Evolutionary conservation across 1,284 basidiomycete genomes (phyloP).

Genomic region (Fistulina hepatica): DNA sequence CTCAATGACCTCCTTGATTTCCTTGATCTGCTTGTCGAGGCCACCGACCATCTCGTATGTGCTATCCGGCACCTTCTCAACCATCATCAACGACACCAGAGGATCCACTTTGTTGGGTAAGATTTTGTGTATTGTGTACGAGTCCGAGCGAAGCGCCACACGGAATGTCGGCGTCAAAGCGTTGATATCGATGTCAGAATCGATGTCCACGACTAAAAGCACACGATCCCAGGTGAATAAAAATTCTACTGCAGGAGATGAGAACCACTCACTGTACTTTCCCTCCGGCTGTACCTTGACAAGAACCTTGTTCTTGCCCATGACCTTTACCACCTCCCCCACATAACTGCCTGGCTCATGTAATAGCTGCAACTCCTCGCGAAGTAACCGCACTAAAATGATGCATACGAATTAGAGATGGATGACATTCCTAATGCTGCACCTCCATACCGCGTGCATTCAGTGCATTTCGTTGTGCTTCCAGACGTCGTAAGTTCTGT

Average conservation of each 20-base stretch:
- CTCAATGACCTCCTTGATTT: constrained; percentile 99
- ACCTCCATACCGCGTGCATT: constrained; percentile 75
- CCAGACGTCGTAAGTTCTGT: constrained; percentile 89
- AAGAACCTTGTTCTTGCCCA: constrained; percentile 98
- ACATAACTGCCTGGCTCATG: constrained; percentile 98
- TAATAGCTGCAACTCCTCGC: constrained; percentile 90
- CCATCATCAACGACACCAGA: constrained; percentile 97
- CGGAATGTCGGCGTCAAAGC: constrained; percentile 81
- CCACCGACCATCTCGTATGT: constrained; percentile 99
- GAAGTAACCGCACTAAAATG: constrained; percentile 76
- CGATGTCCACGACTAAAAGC: constrained; percentile 81
- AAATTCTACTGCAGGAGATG: neutral
- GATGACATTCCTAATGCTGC: neutral
- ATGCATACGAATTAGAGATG: neutral
- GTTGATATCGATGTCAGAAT: constrained; percentile 77
- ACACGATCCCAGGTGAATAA: neutral
- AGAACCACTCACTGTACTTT: constrained; percentile 74
- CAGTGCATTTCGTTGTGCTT: constrained; percentile 93
- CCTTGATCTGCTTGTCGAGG: constrained; percentile 97
- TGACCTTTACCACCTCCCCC: constrained; percentile 95
- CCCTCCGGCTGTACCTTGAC: constrained; percentile 99
- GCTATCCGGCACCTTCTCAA: constrained; percentile 98
- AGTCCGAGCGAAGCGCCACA: constrained; percentile 93
- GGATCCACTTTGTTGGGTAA: constrained; percentile 94
- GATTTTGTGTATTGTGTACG: constrained; percentile 90